These are phyloP conservation scores for Podaxis carcinomalis DNA, from an alignment of 768 basidiomycete species.

Conservation along the genomic window DNA sequence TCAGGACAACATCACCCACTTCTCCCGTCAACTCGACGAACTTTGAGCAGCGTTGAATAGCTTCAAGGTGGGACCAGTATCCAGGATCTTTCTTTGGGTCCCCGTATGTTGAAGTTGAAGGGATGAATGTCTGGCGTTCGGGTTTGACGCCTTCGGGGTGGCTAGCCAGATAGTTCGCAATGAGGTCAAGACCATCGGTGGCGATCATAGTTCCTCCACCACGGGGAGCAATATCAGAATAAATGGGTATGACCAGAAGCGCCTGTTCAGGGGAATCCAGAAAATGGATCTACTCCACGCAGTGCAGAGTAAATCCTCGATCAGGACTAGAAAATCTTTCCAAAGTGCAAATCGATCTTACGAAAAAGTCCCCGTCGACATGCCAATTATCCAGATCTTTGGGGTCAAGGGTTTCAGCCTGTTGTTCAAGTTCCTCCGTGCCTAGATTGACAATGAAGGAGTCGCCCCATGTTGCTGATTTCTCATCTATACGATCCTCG, in stretches of 20 bases:
- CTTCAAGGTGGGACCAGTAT: constrained; percentile 41
- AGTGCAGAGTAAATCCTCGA: neutral
- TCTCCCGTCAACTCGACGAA: constrained; percentile 58
- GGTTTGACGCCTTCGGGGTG: constrained; percentile 52
- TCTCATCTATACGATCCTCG: constrained; percentile 50
- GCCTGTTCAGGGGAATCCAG: constrained; percentile 67
- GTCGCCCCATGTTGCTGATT: constrained; percentile 49
- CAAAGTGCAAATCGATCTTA: constrained; percentile 16
- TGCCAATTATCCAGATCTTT: constrained; percentile 59
- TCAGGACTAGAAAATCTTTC: neutral
- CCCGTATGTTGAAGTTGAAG: constrained; percentile 33
- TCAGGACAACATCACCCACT: constrained; percentile 58
- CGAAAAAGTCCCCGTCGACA: constrained; percentile 57
- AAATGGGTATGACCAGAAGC: constrained; percentile 58
- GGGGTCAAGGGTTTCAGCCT: constrained; percentile 27
- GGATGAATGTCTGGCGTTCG: constrained; percentile 40
- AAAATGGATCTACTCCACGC: constrained; percentile 41
- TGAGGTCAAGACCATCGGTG: constrained; percentile 47
- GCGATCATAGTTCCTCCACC: constrained; percentile 61
- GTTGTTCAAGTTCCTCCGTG: constrained; percentile 34
- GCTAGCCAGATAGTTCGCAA: constrained; percentile 45
- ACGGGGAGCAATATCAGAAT: constrained; percentile 46
- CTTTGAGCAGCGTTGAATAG: constrained; percentile 34
- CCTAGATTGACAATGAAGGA: constrained; percentile 64
- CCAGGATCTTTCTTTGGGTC: constrained; percentile 34